Conservation (phyloP, 108 stramenopile species). For the Cyclostephanos tholiformis region DNA sequence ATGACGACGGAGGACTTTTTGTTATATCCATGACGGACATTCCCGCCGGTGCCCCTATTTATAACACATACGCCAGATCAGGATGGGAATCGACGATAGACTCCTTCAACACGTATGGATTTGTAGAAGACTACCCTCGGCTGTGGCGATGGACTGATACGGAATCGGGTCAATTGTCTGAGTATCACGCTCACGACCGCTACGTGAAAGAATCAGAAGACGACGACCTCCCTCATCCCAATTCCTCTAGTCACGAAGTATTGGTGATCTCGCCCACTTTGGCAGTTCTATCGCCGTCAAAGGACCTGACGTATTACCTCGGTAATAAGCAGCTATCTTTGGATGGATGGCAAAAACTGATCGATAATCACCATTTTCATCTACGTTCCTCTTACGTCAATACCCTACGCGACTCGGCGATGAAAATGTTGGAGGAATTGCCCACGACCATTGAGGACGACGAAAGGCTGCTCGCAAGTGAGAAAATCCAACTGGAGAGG, state of each 20-base stretch:
- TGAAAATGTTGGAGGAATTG: slow-evolving; percentile 19
- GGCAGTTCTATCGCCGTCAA: slow-evolving; percentile 39
- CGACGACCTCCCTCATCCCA: slow-evolving; percentile 17
- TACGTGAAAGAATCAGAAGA: slow-evolving; percentile 22
- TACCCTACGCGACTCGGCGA: slow-evolving; percentile 30
- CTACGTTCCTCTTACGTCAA: slow-evolving; percentile 26
- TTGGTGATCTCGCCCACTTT: slow-evolving; percentile 37
- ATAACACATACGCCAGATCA: slow-evolving; percentile 40
- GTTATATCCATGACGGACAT: slow-evolving; percentile 35
- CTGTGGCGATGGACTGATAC: slow-evolving; percentile 42
- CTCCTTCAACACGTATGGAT: slow-evolving; percentile 45
- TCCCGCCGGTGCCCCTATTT: slow-evolving; percentile 30
- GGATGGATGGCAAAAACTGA: slow-evolving; percentile 34
- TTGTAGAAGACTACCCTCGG: slow-evolving; percentile 53
- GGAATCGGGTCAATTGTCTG: neutral
- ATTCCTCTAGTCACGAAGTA: slow-evolving; percentile 38
- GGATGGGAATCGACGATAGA: slow-evolving; percentile 36
- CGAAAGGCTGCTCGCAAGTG: slow-evolving; percentile 20
- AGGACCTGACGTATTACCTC: slow-evolving; percentile 20
- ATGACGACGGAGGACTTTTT: slow-evolving; percentile 33
- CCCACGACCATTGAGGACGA: slow-evolving; percentile 48
- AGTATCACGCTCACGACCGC: slow-evolving; percentile 23
- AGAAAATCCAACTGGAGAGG: slow-evolving; percentile 33
- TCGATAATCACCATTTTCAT: slow-evolving; percentile 28
- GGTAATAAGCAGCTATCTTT: slow-evolving; percentile 39